Percentiles rank a stretch among this genome's conserved stretches.
Conservation (phyloP, 495 filamentous ascomycete species). For the Podospora tetraspora region DNA sequence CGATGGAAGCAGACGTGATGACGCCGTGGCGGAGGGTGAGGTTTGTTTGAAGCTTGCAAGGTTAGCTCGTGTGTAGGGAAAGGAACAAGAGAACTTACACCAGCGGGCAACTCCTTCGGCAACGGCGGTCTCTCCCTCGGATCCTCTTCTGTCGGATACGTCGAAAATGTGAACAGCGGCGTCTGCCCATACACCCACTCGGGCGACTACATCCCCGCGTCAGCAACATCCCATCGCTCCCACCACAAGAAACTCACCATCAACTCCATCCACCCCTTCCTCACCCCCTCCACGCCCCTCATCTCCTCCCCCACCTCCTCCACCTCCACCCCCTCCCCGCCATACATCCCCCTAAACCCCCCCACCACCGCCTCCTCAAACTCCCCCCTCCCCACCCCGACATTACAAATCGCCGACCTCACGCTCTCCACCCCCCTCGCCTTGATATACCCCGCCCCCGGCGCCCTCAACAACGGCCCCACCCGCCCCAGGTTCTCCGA, state of each 20-base stretch:
- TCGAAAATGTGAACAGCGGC: conserved; percentile 70
- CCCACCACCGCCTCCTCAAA: conserved; percentile 50
- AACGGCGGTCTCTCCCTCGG: conserved; percentile 46
- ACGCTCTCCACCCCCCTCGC: conserved; percentile 93
- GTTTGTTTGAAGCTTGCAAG: conserved; percentile 17
- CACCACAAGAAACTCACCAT: conserved; percentile 17
- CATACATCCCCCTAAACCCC: conserved; percentile 54
- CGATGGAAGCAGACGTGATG: conserved; percentile 28
- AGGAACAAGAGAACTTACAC: conserved; percentile 17
- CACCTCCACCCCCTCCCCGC: conserved; percentile 11
- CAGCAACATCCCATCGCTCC: not conserved
- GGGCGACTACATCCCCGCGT: conserved; percentile 43
- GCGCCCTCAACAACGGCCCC: conserved; percentile 61
- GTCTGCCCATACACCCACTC: conserved; percentile 83
- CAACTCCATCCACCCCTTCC: conserved; percentile 56
- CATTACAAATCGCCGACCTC: conserved; percentile 75
- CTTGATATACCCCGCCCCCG: conserved; percentile 65
- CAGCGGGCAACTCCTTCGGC: conserved; percentile 28
- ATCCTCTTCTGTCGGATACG: conserved; percentile 49
- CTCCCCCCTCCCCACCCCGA: conserved; percentile 43
- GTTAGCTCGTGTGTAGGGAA: not conserved
- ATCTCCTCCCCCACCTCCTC: conserved; percentile 43
- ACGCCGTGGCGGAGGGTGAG: conserved; percentile 40
- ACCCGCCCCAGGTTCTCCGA: conserved; percentile 65
- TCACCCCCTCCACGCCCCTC: conserved; percentile 37